Base-by-base conservation (phyloP, 495 filamentous ascomycete species). In the Hyaloscypha finlandica region DNA sequence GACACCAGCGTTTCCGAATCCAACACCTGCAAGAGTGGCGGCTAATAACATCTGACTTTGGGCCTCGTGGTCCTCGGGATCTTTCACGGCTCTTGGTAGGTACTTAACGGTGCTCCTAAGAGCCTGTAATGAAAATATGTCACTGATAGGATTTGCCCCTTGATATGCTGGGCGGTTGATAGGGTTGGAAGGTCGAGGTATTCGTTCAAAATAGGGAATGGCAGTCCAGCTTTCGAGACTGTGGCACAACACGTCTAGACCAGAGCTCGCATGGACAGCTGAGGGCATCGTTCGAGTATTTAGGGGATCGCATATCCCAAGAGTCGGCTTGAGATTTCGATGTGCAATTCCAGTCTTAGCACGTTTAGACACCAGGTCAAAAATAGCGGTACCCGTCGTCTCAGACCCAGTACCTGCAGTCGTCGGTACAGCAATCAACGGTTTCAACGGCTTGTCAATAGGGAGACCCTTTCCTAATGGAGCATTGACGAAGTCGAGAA, bases 331-430 rank as follows among this genome's bases (percentile, higher is more conserved):
- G 20, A 99, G 88, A 74, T 92, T 92, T 48, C 95, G 88, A 77
- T 97, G 96, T 4, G 95, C 94, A 68, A 99, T 91, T 51, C 95
- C 95, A 0, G 95, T 99, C 78, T 99, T 99, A 29, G 93, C 91
- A 63, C 88, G 90, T 72, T 90, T 92, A 35, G 87, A 84, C 14
- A 94, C 92, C 0, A 98, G 86, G 74, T 99, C 95, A 78, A 99
- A 99, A 75, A 99, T 99, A 33, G 95, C 95, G 0, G 95, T 99
- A 8, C 95, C 95, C 0, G 95, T 98, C 0, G 96, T 98, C 80
- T 99, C 95, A 57, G 89, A 92, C 30, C 95, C 95, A 1, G 95
- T 98, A 55, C 95, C 95, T 25, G 95, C 93, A 2, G 95, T 99
- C 16, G 95, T 99, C 1, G 96, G 95, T 30, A 99, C 88, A 61